A percentile compares a stretch with the other conserved stretches of the same genome.
Evolutionary conservation across 441 rosid genomes (phyloP).

Genomic region (Aleurites moluccanus): DNA sequence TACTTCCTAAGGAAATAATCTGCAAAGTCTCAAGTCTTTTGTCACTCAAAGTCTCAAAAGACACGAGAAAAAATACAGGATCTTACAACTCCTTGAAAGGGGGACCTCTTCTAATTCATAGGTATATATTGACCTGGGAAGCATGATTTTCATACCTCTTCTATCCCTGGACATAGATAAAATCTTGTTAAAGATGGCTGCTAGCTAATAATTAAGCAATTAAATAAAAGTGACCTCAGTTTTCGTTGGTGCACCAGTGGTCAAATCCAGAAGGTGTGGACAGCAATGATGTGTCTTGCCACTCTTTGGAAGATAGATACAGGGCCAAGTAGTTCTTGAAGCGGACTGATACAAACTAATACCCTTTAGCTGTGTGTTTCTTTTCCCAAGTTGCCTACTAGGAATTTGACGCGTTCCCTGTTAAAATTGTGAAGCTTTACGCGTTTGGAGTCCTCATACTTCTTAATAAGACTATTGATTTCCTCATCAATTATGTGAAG

Average conservation of each 20-base stretch:
- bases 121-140: background rate
- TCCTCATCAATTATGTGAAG: too few species aligned
- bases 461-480: background rate
- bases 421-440: background rate
- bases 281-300: background rate
- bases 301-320: background rate
- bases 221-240: background rate
- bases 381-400: too few species aligned
- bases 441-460: background rate
- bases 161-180: background rate
- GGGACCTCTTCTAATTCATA: background rate
- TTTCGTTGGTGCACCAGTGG: too few species aligned
- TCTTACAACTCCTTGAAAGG: background rate
- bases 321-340: background rate
- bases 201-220: background rate
- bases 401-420: background rate
- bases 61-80: background rate
- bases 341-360: background rate
- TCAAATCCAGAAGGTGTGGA: too few species aligned
- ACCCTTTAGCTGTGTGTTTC: background rate
- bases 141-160: background rate
- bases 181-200: background rate
- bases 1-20: background rate
- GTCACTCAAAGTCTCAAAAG: background rate
- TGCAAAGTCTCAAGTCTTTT: background rate